Evolutionary conservation across 371 early-diverging fungal genomes (phyloP).

Genomic region (Rhizopus stolonifer): DNA sequence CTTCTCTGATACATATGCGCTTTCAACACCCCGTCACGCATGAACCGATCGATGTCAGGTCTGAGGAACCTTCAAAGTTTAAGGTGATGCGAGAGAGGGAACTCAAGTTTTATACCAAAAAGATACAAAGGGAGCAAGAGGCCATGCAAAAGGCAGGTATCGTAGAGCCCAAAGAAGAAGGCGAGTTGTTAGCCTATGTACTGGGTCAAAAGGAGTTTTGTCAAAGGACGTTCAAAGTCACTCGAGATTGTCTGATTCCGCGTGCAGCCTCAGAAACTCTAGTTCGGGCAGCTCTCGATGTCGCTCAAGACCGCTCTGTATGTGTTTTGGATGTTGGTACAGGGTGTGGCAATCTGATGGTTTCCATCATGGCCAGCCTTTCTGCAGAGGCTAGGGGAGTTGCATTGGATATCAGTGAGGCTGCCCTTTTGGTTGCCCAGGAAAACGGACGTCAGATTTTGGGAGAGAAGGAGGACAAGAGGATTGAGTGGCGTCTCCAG

Average conservation of each 20-base stretch:
- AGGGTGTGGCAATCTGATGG: conserved; percentile 70
- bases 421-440: conserved; percentile 59
- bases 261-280: conserved; percentile 69
- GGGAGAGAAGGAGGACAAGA: conserved; percentile 13
- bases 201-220: conserved; percentile 62
- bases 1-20: conserved; percentile 45
- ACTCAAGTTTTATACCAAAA: conserved; percentile 52
- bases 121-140: conserved; percentile 44
- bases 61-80: conserved; percentile 48
- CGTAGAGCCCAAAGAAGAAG: conserved; percentile 36
- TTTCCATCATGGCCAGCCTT: conserved; percentile 52
- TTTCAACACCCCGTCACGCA: conserved; percentile 44
- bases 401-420: conserved; percentile 65
- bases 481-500: conserved; percentile 33
- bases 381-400: conserved; percentile 36
- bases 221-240: conserved; percentile 56
- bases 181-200: conserved; percentile 58
- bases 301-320: background rate
- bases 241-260: conserved; percentile 69
- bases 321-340: conserved; percentile 68
- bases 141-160: conserved; percentile 48
- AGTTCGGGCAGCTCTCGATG: conserved; percentile 43
- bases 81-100: conserved; percentile 60
- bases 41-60: conserved; percentile 14
- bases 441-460: conserved; percentile 39